phyloP scores from a whole-genome alignment of 352 stramenopile genomes.

The Phytophthora cajani region DNA sequence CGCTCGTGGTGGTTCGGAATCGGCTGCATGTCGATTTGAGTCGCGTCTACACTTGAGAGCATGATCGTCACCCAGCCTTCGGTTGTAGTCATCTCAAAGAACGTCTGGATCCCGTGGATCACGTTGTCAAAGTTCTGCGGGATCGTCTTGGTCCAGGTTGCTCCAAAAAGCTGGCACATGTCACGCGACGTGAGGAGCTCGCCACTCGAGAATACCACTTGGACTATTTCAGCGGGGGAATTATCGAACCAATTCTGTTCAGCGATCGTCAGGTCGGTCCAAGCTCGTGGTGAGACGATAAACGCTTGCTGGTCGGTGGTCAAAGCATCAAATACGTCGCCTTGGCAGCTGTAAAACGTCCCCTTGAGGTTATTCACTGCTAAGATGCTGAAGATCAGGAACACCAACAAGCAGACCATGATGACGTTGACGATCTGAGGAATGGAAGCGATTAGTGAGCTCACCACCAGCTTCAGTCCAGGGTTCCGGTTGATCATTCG shows the following conservation, averaged over 20 bases:
- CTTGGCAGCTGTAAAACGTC: conserved; percentile 78
- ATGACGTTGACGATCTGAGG: conserved; percentile 87
- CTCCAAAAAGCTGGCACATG: conserved; percentile 52
- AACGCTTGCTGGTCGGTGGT: conserved; percentile 43
- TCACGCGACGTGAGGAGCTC: conserved; percentile 46
- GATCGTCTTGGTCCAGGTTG: conserved; percentile 54
- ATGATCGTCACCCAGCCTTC: conserved; percentile 92
- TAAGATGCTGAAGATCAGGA: conserved; percentile 90
- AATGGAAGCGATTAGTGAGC: conserved; percentile 78
- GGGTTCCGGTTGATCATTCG: conserved; percentile 87
- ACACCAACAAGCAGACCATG: conserved; percentile 82
- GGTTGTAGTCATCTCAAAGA: conserved; percentile 94
- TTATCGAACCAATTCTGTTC: conserved; percentile 53
- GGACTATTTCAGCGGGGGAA: conserved; percentile 15
- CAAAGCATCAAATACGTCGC: conserved; percentile 50
- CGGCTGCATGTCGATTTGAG: conserved; percentile 92
- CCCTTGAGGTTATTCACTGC: conserved; percentile 93
- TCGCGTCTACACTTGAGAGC: conserved; percentile 86
- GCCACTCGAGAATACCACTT: conserved; percentile 20
- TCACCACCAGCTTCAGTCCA: conserved; percentile 79
- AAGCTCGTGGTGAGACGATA: conserved; percentile 53
- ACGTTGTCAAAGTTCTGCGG: conserved; percentile 88
- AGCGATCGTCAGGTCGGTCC: conserved; percentile 44
- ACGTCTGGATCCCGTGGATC: conserved; percentile 58
- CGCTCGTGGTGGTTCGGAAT: conserved; percentile 73